Conservation (phyloP, 2,329 filamentous ascomycete species). For the Fusarium pininemorale region DNA sequence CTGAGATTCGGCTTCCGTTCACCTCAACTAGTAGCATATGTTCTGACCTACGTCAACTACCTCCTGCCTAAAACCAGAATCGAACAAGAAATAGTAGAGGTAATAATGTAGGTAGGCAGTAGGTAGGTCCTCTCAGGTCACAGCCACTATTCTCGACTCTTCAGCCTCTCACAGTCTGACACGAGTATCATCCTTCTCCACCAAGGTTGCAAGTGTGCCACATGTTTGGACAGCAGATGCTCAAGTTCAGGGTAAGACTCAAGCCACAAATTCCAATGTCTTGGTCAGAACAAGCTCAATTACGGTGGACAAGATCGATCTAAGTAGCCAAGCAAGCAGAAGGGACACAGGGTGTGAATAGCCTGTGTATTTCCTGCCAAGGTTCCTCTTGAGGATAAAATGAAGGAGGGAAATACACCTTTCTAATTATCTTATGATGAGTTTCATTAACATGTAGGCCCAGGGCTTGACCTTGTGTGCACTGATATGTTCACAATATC, state of each 20-base stretch:
- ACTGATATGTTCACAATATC: neutral
- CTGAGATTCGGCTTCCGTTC: slow-evolving; percentile 26
- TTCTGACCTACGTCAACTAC: slow-evolving; percentile 15
- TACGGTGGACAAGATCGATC: slow-evolving; percentile 9
- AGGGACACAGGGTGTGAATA: neutral
- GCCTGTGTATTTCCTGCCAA: neutral
- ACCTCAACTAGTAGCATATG: neutral
- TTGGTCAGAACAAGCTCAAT: slow-evolving; percentile 2
- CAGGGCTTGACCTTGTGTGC: too few relatives aligned
- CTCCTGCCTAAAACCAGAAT: slow-evolving; percentile 6
- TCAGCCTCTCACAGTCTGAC: slow-evolving; percentile 48
- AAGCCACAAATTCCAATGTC: slow-evolving; percentile 21
- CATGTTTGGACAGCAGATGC: slow-evolving; percentile 24
- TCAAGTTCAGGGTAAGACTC: slow-evolving; percentile 9
- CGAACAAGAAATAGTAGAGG: neutral
- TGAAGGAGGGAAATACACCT: neutral
- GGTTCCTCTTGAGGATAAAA: neutral
- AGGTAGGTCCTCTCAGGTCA: slow-evolving; percentile 1
- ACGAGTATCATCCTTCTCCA: slow-evolving; percentile 40
- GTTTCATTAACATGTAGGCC: neutral
- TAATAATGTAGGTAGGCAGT: neutral
- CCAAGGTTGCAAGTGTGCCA: slow-evolving; percentile 35
- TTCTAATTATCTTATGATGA: neutral
- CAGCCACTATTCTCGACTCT: slow-evolving; percentile 30
- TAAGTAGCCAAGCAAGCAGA: slow-evolving; percentile 1